Conservation (phyloP, 208 protist species). For the Leishmania arabica region DNA sequence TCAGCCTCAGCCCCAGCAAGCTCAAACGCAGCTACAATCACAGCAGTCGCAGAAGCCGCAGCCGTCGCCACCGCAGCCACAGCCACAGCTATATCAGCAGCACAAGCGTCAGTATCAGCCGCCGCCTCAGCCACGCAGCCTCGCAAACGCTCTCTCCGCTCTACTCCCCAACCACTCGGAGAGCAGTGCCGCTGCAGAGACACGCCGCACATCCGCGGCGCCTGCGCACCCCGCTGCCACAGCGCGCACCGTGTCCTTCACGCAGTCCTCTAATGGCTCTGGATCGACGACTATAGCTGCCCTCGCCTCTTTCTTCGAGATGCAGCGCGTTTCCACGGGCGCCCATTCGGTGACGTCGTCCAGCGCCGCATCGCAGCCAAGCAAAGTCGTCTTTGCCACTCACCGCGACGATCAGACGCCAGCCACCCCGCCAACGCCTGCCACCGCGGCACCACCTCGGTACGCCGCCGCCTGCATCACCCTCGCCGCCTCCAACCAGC, state of each 20-base stretch:
- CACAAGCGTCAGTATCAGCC: background rate
- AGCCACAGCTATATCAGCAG: background rate
- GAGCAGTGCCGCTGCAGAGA: background rate
- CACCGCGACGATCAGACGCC: conserved; percentile 2
- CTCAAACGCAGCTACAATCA: background rate
- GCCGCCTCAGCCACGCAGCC: conserved; percentile 24
- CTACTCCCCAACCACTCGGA: background rate
- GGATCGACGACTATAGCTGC: background rate
- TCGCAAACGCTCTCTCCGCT: conserved; percentile 2
- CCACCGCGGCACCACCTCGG: conserved; percentile 6
- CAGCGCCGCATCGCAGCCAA: background rate
- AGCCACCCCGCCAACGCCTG: background rate
- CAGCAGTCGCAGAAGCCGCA: background rate
- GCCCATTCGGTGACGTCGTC: background rate
- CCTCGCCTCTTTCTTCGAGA: background rate
- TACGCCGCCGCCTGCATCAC: conserved; percentile 24
- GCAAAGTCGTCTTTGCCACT: background rate
- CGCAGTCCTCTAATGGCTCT: background rate
- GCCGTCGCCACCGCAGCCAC: background rate
- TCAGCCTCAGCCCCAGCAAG: background rate
- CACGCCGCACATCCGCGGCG: background rate
- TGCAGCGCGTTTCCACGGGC: background rate
- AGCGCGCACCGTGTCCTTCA: conserved; percentile 1
- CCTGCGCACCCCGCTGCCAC: background rate
- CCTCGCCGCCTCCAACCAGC: background rate